Base-by-base conservation (phyloP, 345 rosid species). In the Eucalyptus fibrosa region DNA sequence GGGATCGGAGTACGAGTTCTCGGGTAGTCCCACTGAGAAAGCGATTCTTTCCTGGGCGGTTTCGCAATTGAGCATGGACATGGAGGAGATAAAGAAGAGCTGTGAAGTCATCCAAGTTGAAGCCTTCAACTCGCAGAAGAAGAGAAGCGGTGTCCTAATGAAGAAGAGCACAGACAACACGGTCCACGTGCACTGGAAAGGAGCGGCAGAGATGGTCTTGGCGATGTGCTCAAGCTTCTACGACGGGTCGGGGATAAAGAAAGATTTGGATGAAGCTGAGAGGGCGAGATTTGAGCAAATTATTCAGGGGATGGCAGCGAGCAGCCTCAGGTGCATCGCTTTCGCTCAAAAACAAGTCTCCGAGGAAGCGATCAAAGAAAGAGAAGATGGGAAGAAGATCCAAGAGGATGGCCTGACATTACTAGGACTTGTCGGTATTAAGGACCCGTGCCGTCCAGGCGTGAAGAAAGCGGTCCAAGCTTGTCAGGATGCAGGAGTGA, bases 371-470 rank as follows among this genome's bases (percentile, higher is more conserved):
- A 23, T 24, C 62, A 0, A 0, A 3, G 2, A 3, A 56, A 56
- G 62, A 56, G 62, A 56, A 56, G 92, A 86, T 93, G 56, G 56
- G 10, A 23, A 21, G 26, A 23, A 56, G 62, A 56, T 56, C 0
- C 0, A 24, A 56, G 62, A 95, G 88, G 92, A 90, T 13, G 47
- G 82, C 13, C 45, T 97, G 91, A 93, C 91, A 44, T 90, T 96
- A 26, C 85, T 96, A 4, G 98, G 97, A 34, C 47, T 97, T 17
- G 93, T 96, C 10, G 98, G 99, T 9, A 93, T 97, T 34, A 94
- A 96, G 91, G 98, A 95, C 65, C 98, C 97, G 0, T 95, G 96
- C 50, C 92, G 97, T 50, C 94, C 94, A 0, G 96, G 97, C 44
- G 98, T 91, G 32, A 93, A 93, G 89, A 92, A 59, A 18, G 98